Percentiles rank a stretch among this genome's conserved stretches.
phyloP scores from a whole-genome alignment of 768 basidiomycete species.

The Leccinum incarnatum region DNA sequence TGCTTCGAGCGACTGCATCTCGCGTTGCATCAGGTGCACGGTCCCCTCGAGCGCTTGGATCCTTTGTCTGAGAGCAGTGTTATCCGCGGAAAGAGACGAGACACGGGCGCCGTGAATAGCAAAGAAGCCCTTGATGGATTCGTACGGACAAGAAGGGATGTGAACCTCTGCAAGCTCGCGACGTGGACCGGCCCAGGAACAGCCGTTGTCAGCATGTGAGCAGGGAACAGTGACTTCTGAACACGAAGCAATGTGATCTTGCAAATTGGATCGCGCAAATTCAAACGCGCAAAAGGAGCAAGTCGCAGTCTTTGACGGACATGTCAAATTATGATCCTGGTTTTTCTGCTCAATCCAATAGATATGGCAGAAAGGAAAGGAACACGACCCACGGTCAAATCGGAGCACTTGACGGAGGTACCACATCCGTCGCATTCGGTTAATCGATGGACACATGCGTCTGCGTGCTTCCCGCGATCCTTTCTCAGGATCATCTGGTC shows the following conservation, averaged over 20 bases:
- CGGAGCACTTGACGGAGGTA: constrained; percentile 30
- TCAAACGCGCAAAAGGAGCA: constrained; percentile 44
- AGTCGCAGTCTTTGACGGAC: constrained; percentile 33
- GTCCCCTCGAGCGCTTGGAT: constrained; percentile 58
- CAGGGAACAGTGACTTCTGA: constrained; percentile 40
- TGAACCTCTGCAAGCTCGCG: constrained; percentile 37
- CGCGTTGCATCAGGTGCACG: constrained; percentile 49
- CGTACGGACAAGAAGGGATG: constrained; percentile 49
- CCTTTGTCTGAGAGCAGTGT: constrained; percentile 56
- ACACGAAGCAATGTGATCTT: constrained; percentile 40
- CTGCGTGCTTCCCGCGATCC: constrained; percentile 43
- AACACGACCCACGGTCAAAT: constrained; percentile 37
- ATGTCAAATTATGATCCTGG: constrained; percentile 41
- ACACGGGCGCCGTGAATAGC: constrained; percentile 39
- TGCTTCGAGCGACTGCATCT: constrained; percentile 53
- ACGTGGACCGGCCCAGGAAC: constrained; percentile 51
- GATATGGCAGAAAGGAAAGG: constrained; percentile 1
- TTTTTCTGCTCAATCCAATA: constrained; percentile 1
- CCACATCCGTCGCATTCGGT: constrained; percentile 42
- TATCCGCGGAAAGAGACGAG: constrained; percentile 56
- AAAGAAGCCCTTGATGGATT: constrained; percentile 61
- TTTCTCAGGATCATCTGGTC: constrained; percentile 41
- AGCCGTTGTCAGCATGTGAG: constrained; percentile 48
- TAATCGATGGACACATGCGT: constrained; percentile 36
- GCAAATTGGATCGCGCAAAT: constrained; percentile 33